Evolutionary conservation across 768 basidiomycete genomes (phyloP), one percentile per base, ranked within the genome.

Genomic region (Pluteus cervinus): DNA sequence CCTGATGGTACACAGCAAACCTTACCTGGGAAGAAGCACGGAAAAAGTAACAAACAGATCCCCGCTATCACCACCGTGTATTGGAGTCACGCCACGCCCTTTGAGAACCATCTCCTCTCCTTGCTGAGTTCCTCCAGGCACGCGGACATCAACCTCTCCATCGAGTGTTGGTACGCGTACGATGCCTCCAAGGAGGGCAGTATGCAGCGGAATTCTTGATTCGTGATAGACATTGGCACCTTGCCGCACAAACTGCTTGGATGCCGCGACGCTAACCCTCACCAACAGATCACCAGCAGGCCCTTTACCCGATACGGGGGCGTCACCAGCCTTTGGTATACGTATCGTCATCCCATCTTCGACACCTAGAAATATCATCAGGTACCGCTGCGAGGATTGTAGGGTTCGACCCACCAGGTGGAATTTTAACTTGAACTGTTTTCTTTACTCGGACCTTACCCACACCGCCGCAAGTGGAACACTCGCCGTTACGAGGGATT

Each of bases 21-120:
- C 80, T 63, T 52, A 91, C 96, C 93, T 83, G 18, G 96, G 96
- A 46, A 99, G 73, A 49, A 85, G 75, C 24, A 98, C 73, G 24
- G 71, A 75, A 66, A 98, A 98, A 28, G 79, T 76, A 37, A 99
- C 87, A 50, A 91, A 86, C 36, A 97, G 63, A 58, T 96, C 91
- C 24, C 94, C 88, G 44, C 72, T 79, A 45, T 73, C 73, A 28
- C 71, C 63, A 35, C 66, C 60, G 52, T 72, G 71, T 5, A 85
- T 68, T 16, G 76, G 68, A 30, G 75, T 57, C 9, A 97, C 79
- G 21, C 96, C 96, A 37, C 87, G 78, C 26, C 81, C 81, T 63
- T 85, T 86, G 52, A 99, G 63, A 15, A 96, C 87, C 79, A 94
- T 93, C 59, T 98, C 92, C 65, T 97, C 91, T 12, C 93, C 93